phyloP scores from a whole-genome alignment of 768 basidiomycete genomes.

The Naganishia vaughanmartiniae region DNA sequence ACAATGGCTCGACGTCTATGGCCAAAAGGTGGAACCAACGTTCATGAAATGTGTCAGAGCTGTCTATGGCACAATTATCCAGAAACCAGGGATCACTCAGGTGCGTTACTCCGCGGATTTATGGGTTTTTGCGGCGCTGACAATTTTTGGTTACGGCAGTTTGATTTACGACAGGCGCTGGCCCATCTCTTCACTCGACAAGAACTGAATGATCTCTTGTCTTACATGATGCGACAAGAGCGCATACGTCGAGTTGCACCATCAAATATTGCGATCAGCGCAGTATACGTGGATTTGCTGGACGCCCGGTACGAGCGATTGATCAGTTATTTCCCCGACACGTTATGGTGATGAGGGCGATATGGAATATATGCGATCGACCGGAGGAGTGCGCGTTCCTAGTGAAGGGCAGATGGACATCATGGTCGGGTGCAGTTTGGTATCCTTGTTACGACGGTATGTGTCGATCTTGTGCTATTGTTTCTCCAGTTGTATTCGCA shows the following conservation, averaged over 20 bases:
- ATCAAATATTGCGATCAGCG: neutral
- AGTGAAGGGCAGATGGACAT: too few relatives aligned
- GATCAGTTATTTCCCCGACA: slow-evolving; percentile 10
- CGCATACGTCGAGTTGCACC: slow-evolving; percentile 21
- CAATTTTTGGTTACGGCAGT: slow-evolving; percentile 9
- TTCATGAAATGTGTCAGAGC: slow-evolving; percentile 33
- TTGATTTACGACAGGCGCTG: slow-evolving; percentile 32
- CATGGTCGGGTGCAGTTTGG: too few relatives aligned
- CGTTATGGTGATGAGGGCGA: neutral
- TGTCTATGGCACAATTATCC: slow-evolving; percentile 33
- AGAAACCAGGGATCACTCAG: slow-evolving; percentile 42
- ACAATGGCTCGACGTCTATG: slow-evolving; percentile 45
- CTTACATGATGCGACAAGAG: slow-evolving; percentile 32
- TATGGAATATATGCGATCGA: too few relatives aligned
- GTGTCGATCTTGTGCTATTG: too few relatives aligned
- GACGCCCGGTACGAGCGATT: slow-evolving; percentile 12
- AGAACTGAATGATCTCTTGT: slow-evolving; percentile 43
- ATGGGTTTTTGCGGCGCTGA: neutral
- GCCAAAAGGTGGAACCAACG: slow-evolving; percentile 33
- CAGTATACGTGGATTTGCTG: slow-evolving; percentile 6
- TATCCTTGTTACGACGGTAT: too few relatives aligned
- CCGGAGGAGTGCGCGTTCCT: too few relatives aligned
- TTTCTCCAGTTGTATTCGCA: too few relatives aligned
- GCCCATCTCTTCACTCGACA: slow-evolving; percentile 35
- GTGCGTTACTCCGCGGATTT: slow-evolving; percentile 31